phyloP scores from a whole-genome alignment of 768 basidiomycete species.

The Rhodotorula kratochvilovae region DNA sequence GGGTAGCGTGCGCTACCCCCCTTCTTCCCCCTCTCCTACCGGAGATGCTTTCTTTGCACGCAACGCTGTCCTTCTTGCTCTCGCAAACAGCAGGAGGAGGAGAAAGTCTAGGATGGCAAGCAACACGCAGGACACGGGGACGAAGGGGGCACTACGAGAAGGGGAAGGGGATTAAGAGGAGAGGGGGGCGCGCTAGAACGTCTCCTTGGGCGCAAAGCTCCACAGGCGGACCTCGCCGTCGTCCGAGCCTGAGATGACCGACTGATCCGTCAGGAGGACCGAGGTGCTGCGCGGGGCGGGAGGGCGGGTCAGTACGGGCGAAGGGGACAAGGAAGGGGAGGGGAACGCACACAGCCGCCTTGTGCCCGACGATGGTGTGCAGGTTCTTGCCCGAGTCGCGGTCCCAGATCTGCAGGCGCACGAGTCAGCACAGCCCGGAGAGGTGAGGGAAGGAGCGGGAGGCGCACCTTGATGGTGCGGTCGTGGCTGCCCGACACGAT shows the following conservation, averaged over 20 bases:
- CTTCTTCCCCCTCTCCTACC: too few relatives aligned
- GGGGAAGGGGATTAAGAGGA: neutral
- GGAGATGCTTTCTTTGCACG: too few relatives aligned
- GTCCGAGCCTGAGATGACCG: slow-evolving; percentile 43
- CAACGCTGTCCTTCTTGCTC: too few relatives aligned
- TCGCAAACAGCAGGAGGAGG: too few relatives aligned
- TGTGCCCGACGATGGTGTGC: slow-evolving; percentile 85
- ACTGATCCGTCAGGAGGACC: slow-evolving; percentile 34
- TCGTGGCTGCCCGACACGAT: slow-evolving; percentile 92
- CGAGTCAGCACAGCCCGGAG: slow-evolving; percentile 24
- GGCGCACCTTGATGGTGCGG: slow-evolving; percentile 85
- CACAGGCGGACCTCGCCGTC: slow-evolving; percentile 44
- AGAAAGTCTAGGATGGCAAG: neutral
- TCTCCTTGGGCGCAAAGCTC: slow-evolving; percentile 24
- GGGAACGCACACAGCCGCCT: slow-evolving; percentile 64
- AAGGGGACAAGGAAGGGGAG: neutral
- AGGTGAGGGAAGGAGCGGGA: neutral
- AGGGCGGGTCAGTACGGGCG: neutral
- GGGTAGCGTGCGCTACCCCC: too few relatives aligned
- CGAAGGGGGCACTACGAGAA: neutral
- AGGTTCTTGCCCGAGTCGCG: slow-evolving; percentile 81
- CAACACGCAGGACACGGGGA: neutral
- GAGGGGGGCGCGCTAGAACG: neutral
- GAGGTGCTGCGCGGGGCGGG: slow-evolving; percentile 20
- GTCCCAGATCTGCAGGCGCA: slow-evolving; percentile 72